These are phyloP conservation scores for Ganoderma lucidum DNA, from an alignment of 1,284 basidiomycete species.

Conservation along the genomic window DNA sequence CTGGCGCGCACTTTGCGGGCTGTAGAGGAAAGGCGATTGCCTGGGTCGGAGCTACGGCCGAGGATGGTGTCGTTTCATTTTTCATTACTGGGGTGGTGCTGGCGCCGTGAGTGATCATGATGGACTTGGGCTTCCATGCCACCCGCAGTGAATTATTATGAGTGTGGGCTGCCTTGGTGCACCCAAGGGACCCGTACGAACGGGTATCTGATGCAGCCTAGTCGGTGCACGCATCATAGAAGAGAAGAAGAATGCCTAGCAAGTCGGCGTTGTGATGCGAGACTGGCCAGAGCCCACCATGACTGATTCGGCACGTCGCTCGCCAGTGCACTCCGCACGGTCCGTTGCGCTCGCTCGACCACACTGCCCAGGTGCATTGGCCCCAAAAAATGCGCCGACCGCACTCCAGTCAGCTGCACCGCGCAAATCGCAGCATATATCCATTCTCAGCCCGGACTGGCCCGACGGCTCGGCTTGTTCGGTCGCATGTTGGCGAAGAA, in stretches of 20 bases:
- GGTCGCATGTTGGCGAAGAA: slow-evolving; percentile 1
- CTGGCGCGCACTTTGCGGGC: not conserved
- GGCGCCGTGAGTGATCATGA: not conserved
- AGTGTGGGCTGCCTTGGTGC: not conserved
- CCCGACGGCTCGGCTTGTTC: not conserved
- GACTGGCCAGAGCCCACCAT: not conserved
- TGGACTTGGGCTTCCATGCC: slow-evolving; percentile 17
- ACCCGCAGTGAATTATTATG: not conserved
- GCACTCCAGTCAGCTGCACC: not conserved
- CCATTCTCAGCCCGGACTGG: slow-evolving; percentile 4
- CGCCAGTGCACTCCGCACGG: not conserved
- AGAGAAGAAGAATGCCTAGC: not conserved
- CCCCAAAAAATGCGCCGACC: not conserved
- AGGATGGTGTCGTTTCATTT: not conserved
- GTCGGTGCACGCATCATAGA: not conserved
- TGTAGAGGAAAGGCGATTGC: not conserved
- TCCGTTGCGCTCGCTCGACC: not conserved
- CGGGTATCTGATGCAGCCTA: not conserved
- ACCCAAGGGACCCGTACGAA: not conserved
- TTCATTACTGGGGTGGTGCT: not conserved
- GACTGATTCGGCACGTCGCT: not conserved
- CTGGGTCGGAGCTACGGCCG: not conserved
- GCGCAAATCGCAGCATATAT: slow-evolving; percentile 11
- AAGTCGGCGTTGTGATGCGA: not conserved
- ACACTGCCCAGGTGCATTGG: not conserved